These are phyloP conservation scores for Lentinula guzmanii DNA, from an alignment of 768 basidiomycete genomes.

Conservation along the genomic window DNA sequence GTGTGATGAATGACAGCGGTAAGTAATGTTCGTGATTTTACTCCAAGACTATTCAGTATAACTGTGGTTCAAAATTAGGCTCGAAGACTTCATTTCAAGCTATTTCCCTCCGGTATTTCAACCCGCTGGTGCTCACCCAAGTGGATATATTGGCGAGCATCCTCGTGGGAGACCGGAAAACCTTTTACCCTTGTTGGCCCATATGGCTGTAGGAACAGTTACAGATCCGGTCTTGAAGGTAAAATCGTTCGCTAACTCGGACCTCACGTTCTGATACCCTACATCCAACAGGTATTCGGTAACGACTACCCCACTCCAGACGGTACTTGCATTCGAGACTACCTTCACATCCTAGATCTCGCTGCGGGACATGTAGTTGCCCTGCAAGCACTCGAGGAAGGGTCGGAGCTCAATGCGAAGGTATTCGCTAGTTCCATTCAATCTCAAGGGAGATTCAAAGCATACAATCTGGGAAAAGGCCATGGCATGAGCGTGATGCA, in stretches of 20 bases:
- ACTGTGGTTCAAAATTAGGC: slow-evolving; percentile 16
- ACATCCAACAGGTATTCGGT: slow-evolving; percentile 80
- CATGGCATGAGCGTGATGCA: slow-evolving; percentile 88
- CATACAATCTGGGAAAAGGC: slow-evolving; percentile 96
- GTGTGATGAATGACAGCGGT: neutral
- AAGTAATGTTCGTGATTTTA: no score
- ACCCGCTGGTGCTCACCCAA: slow-evolving; percentile 96
- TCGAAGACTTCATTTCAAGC: slow-evolving; percentile 71
- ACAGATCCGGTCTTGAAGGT: slow-evolving; percentile 44
- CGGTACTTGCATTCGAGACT: slow-evolving; percentile 95
- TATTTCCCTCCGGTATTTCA: slow-evolving; percentile 94
- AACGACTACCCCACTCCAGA: slow-evolving; percentile 96
- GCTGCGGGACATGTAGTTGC: slow-evolving; percentile 90
- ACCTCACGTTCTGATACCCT: neutral
- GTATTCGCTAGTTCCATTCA: slow-evolving; percentile 52
- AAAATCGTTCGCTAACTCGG: neutral
- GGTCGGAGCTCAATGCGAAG: slow-evolving; percentile 31
- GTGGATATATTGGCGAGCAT: slow-evolving; percentile 92
- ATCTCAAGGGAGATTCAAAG: slow-evolving; percentile 64
- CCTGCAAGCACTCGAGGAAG: slow-evolving; percentile 68
- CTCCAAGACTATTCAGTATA: no score
- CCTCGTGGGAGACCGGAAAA: slow-evolving; percentile 93
- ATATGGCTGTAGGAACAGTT: slow-evolving; percentile 90
- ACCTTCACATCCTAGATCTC: slow-evolving; percentile 89
- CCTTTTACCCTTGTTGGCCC: slow-evolving; percentile 86